Percentiles rank a stretch among this genome's conserved stretches.
These are phyloP conservation scores for Datisca glomerata DNA, from an alignment of 306 rosid genomes.

Conservation along the genomic window DNA sequence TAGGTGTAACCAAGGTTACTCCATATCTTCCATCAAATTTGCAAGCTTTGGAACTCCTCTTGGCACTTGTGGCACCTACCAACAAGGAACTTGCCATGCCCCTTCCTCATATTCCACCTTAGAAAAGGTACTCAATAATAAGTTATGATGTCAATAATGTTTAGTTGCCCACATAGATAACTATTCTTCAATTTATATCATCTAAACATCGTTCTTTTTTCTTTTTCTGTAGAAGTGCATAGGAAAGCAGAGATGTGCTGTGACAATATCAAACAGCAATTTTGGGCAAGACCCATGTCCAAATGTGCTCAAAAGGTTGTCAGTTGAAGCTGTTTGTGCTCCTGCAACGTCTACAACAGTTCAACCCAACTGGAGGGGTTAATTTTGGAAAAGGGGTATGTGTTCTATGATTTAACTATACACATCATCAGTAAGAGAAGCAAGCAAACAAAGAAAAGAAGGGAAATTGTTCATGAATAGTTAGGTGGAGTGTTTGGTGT, in stretches of 20 bases:
- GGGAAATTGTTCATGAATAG: constrained; percentile 13
- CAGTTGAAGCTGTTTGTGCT: constrained; percentile 88
- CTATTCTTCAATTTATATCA: not conserved
- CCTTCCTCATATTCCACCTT: constrained; percentile 48
- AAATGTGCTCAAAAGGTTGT: constrained; percentile 74
- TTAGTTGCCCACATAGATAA: constrained; percentile 2
- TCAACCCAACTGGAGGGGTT: constrained; percentile 31
- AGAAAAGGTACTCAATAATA: constrained; percentile 49
- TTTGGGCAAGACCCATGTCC: constrained; percentile 94
- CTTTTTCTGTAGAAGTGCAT: constrained; percentile 55
- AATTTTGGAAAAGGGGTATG: constrained; percentile 22
- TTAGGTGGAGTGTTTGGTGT: constrained; percentile 32
- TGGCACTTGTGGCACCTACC: constrained; percentile 92
- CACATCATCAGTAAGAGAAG: constrained; percentile 24
- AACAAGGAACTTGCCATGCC: constrained; percentile 84
- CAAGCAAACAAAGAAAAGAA: constrained; percentile 15
- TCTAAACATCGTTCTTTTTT: constrained; percentile 10
- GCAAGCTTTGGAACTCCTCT: constrained; percentile 97
- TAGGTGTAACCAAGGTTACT: constrained; percentile 62
- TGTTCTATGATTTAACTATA: constrained; percentile 23
- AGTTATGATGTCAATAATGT: not conserved
- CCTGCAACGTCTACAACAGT: constrained; percentile 21
- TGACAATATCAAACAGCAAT: constrained; percentile 75
- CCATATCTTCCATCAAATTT: constrained; percentile 78
- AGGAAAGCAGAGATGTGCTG: constrained; percentile 69